Conservation (phyloP, 169 alveolate genomes). For the Miamiensis avidus region DNA sequence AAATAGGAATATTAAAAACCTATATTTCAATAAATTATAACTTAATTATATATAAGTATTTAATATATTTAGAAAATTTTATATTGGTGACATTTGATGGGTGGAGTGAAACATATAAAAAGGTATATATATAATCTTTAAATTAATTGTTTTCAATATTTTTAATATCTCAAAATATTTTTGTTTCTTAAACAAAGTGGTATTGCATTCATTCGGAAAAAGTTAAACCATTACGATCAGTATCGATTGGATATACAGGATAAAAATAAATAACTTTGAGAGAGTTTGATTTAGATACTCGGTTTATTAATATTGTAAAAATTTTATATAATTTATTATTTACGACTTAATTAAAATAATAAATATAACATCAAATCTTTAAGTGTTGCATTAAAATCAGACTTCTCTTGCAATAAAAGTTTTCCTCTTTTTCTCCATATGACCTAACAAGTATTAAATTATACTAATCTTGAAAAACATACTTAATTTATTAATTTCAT, state of each 20-base stretch:
- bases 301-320: not conserved
- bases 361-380: too few species aligned
- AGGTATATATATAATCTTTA: not conserved
- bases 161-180: too few species aligned
- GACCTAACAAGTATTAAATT: not conserved
- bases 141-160: too few species aligned
- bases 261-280: not conserved
- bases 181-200: not conserved
- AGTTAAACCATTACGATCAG: not conserved
- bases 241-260: not conserved
- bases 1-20: too few species aligned
- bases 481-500: not conserved
- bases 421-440: not conserved
- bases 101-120: not conserved
- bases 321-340: too few species aligned
- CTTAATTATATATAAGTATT: too few species aligned
- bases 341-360: too few species aligned
- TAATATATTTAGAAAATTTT: not conserved
- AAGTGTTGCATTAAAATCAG: not conserved
- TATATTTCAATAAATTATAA: too few species aligned
- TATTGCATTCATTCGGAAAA: not conserved
- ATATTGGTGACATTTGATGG: not conserved
- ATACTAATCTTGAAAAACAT: not conserved
- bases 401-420: not conserved
- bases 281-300: not conserved